These are phyloP conservation scores for Fusarium albosuccineum DNA, from an alignment of 2,329 filamentous ascomycete species.

Conservation along the genomic window DNA sequence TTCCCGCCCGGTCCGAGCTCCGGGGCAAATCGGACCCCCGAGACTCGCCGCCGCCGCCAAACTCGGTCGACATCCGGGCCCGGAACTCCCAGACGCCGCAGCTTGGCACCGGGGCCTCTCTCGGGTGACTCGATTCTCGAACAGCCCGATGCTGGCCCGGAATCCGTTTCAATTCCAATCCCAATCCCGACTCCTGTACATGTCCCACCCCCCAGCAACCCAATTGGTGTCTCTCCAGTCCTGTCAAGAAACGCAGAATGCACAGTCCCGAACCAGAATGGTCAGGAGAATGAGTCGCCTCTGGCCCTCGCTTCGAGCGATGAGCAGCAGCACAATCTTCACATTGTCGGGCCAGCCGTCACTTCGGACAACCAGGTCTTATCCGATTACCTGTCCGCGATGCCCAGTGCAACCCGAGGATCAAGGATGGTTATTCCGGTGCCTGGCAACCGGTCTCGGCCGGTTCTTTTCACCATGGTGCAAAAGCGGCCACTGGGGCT, in stretches of 20 bases:
- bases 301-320: slow-evolving; percentile 50
- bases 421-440: slow-evolving; percentile 50
- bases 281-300: slow-evolving; percentile 43
- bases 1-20: slow-evolving; percentile 58
- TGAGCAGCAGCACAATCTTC: slow-evolving; percentile 58
- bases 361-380: slow-evolving; percentile 72
- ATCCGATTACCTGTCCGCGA: slow-evolving; percentile 65
- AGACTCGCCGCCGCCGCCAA: slow-evolving; percentile 28
- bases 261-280: slow-evolving; percentile 5
- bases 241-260: slow-evolving; percentile 2
- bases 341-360: slow-evolving; percentile 71
- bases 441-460: slow-evolving; percentile 49
- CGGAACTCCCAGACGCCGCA: slow-evolving; percentile 10
- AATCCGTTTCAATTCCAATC: neutral
- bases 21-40: slow-evolving; percentile 30
- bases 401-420: slow-evolving; percentile 47
- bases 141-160: slow-evolving; percentile 1
- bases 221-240: neutral
- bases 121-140: neutral
- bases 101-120: neutral
- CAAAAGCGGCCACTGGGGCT: slow-evolving; percentile 61
- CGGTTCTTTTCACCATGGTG: slow-evolving; percentile 62
- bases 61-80: slow-evolving; percentile 12
- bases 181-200: neutral
- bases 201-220: neutral